These are phyloP conservation scores for Aspergillus floridensis DNA, from an alignment of 2,329 filamentous ascomycete species.

Conservation along the genomic window DNA sequence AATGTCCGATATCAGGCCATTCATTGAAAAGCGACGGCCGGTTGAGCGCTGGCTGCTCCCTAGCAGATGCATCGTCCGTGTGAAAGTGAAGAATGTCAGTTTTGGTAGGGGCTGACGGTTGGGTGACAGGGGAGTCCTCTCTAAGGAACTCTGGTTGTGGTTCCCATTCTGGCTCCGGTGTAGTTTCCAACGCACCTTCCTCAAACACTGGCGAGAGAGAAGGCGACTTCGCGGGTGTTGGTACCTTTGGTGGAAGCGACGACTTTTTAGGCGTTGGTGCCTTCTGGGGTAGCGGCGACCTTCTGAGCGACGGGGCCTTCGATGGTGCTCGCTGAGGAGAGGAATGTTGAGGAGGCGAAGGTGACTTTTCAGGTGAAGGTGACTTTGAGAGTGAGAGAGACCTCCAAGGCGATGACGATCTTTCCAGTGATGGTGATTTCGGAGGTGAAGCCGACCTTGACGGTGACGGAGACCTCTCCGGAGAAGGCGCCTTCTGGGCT, in stretches of 20 bases:
- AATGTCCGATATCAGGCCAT: not conserved
- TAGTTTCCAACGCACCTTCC: not conserved
- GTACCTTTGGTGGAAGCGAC: not conserved
- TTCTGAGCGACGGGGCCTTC: not conserved
- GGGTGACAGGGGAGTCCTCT: not conserved
- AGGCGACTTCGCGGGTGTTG: not conserved
- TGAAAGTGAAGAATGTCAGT: constrained; percentile 25
- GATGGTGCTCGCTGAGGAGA: not conserved
- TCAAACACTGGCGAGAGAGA: not conserved
- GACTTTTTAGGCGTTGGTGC: not conserved
- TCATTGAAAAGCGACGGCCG: not conserved
- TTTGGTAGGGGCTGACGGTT: constrained; percentile 16
- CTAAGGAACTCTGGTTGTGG: constrained; percentile 12
- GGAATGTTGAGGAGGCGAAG: no score
- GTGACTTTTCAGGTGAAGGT: not conserved
- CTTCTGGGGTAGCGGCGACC: not conserved
- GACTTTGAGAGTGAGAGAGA: not conserved
- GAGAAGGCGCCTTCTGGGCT: not conserved
- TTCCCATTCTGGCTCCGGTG: not conserved
- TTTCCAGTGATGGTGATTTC: not conserved
- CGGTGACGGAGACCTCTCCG: not conserved
- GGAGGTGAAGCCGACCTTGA: not conserved
- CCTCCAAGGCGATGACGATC: not conserved
- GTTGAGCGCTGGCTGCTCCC: not conserved
- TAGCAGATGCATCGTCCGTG: constrained; percentile 9